Conservation (phyloP, 306 rosid species). For the Delonix regia region DNA sequence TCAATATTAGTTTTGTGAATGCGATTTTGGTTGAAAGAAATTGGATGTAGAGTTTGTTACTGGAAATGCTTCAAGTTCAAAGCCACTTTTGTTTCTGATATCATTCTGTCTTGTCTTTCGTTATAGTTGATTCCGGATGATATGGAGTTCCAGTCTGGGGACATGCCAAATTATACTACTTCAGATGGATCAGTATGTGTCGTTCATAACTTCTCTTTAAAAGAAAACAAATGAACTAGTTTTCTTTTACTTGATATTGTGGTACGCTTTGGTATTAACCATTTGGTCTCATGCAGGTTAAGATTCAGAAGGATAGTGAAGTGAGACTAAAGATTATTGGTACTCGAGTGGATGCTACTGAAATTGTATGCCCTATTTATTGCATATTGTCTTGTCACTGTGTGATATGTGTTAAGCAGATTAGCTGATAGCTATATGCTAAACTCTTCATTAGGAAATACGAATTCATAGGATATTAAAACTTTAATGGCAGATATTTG, state of each 20-base stretch:
- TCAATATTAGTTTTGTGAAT: neutral
- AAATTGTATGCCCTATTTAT: conserved; percentile 66
- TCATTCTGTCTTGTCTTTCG: neutral
- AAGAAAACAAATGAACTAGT: conserved; percentile 12
- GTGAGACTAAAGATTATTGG: conserved; percentile 96
- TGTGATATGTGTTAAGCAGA: conserved; percentile 26
- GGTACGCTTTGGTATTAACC: conserved; percentile 28
- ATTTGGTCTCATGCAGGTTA: conserved; percentile 64
- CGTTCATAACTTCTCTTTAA: conserved; percentile 13
- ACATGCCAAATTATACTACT: conserved; percentile 93
- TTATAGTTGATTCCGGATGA: conserved; percentile 94
- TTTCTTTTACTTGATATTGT: neutral
- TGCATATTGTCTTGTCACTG: conserved; percentile 18
- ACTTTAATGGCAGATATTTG: neutral
- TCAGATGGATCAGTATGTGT: conserved; percentile 91
- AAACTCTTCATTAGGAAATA: conserved; percentile 18
- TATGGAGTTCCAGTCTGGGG: conserved; percentile 97
- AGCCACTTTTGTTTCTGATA: neutral
- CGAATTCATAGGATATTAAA: conserved; percentile 11
- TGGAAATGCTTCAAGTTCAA: conserved; percentile 14
- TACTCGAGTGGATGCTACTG: conserved; percentile 95
- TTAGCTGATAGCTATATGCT: conserved; percentile 18
- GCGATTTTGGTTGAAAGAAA: conserved; percentile 10
- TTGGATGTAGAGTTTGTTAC: conserved; percentile 10
- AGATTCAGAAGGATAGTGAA: conserved; percentile 97